A percentile compares a stretch with the other conserved stretches of the same genome.
These are phyloP conservation scores for Microascus cirrosus DNA, from an alignment of 2,329 filamentous ascomycete species.

Conservation along the genomic window DNA sequence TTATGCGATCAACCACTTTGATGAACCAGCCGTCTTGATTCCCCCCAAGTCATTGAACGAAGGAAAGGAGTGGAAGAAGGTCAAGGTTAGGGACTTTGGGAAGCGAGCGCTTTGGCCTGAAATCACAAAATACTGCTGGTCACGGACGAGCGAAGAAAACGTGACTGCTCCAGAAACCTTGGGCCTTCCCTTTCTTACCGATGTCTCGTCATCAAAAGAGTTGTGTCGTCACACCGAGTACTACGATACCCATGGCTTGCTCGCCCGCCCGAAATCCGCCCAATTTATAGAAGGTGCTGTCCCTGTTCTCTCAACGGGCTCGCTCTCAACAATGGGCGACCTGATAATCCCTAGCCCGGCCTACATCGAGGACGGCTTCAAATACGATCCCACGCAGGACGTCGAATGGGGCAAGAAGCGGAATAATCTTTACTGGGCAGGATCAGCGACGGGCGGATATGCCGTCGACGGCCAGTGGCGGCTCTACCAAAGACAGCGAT, in stretches of 20 bases:
- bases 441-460: slow-evolving; percentile 40
- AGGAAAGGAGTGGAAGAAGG: background rate
- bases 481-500: slow-evolving; percentile 34
- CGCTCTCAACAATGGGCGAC: slow-evolving; percentile 35
- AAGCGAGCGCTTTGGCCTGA: background rate
- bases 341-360: slow-evolving; percentile 39
- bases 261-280: slow-evolving; percentile 30
- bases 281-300: slow-evolving; percentile 24
- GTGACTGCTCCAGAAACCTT: background rate
- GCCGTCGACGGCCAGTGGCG: slow-evolving; percentile 22
- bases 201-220: slow-evolving; percentile 14
- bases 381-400: slow-evolving; percentile 28
- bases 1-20: background rate
- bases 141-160: background rate
- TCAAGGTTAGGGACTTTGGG: background rate
- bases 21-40: background rate
- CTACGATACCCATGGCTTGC: slow-evolving; percentile 28
- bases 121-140: background rate
- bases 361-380: slow-evolving; percentile 29
- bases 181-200: background rate
- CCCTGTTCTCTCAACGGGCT: slow-evolving; percentile 34
- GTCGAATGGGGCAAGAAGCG: slow-evolving; percentile 35
- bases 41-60: background rate
- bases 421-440: slow-evolving; percentile 44
- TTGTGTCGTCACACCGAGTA: slow-evolving; percentile 34